Base-by-base conservation (phyloP, 495 filamentous ascomycete species). In the Endocarpon pusillum region DNA sequence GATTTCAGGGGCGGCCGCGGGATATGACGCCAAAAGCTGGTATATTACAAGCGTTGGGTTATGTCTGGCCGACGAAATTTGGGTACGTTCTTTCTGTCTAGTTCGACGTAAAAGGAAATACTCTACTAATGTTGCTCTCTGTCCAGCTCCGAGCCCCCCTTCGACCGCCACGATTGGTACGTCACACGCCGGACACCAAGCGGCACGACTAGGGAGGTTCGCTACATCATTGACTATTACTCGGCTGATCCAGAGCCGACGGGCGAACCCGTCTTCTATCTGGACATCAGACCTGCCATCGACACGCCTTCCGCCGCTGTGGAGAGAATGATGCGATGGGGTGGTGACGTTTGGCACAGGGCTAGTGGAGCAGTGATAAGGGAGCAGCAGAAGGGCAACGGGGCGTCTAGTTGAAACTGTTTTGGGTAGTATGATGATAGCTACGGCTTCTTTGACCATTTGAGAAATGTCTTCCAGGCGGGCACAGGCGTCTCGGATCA, bases 201-300 rank as follows among this genome's bases (percentile, higher is more conserved):
- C 3, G 64, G 69, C 12, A 37, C 56, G 42, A n/a, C n/a, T n/a
- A 74, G 71, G 49, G 82, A 94, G 62, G 64, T 93, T 28, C 69
- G 89, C 39, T 99, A 99, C 51, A 78, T 99, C 33, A 99, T 99
- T 46, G 89, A 99, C 49, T 99, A 96, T 54, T 99, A 99, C 55
- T 77, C 77, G 5, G 91, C 73, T 0, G 73, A 76, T 12, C 78
- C 81, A 0, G 89, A 97, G 43, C 75, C 80, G 3, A 84, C 73
- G 0, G 89, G 89, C 2, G 84, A 94, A 46, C 85, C 89, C 2
- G 86, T 96, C 4, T 99, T 99, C 59, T 96, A 75, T 49, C 69
- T 99, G 30, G 89, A 99, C 52, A 91, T 99, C n/a, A 67, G 89
- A 38, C 89, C 89, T 9, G 89, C 89, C 8, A 45, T 93, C n/a